Evolutionary conservation across 768 basidiomycete species (phyloP).

Genomic region (Macrolepiota dolichaula): DNA sequence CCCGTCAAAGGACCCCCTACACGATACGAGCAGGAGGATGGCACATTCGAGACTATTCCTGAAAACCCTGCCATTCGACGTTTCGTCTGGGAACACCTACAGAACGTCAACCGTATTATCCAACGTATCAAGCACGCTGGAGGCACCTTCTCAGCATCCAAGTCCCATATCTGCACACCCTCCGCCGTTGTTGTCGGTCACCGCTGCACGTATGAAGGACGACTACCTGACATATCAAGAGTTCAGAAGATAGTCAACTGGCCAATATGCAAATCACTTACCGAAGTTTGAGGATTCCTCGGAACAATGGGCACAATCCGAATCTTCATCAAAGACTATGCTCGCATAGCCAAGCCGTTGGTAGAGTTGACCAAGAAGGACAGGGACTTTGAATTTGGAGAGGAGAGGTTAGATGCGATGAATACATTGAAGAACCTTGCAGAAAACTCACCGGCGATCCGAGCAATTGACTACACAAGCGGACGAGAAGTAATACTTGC

Average conservation of each 20-base stretch:
- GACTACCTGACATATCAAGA: conserved; percentile 18
- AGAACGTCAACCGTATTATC: conserved; percentile 12
- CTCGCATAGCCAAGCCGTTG: conserved; percentile 17
- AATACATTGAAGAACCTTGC: conserved; percentile 8
- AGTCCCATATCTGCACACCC: conserved; percentile 16
- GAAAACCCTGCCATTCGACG: conserved; percentile 27
- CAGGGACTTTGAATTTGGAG: conserved; percentile 18
- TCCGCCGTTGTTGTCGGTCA: conserved; percentile 23
- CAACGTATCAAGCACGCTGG: conserved; percentile 25
- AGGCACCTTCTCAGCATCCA: conserved; percentile 28
- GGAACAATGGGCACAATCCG: conserved; percentile 21
- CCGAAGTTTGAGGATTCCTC: conserved; percentile 25
- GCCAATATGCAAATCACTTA: conserved; percentile 19
- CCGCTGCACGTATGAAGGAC: conserved; percentile 28
- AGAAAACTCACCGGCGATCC: conserved; percentile 10
- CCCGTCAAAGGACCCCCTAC: conserved; percentile 20
- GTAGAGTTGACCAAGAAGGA: conserved; percentile 23
- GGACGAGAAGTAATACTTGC: conserved; percentile 17
- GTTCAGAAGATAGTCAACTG: conserved; percentile 27
- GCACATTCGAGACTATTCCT: conserved; percentile 25
- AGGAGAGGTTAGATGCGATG: neutral
- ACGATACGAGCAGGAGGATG: conserved; percentile 18
- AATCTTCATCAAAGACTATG: conserved; percentile 27
- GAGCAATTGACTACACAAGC: conserved; percentile 14
- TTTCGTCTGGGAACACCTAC: conserved; percentile 29